Evolutionary conservation across 371 early-diverging fungal species (phyloP), one percentile per base, ranked within the genome.

Genomic region (Saksenaea vasiformis): DNA sequence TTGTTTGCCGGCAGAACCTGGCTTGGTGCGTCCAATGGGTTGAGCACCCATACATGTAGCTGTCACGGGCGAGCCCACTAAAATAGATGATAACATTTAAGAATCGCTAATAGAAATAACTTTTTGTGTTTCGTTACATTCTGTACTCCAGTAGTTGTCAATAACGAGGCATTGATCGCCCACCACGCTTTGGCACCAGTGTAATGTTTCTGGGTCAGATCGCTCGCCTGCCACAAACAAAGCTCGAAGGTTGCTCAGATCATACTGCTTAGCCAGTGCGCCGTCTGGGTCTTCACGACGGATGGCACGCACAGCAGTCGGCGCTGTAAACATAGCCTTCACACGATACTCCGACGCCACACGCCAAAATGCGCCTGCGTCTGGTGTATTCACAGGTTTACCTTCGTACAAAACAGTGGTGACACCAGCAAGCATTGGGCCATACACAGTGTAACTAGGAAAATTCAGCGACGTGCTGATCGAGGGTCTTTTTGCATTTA

Each of bases 91-190:
- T 13, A 5, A 11, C 1, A 11, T 80, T 66, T 68, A 83, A 13
- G 37, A 7, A 36, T 58, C 38, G 2, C 26, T 37, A 19, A 15
- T 0, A 1, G 17, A 15, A 13, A 43, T 4, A n/a, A 34, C 19
- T 1, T 53, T 24, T 44, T 44, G 27, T 31, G 28, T 44, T 43
- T 44, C 39, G 56, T 95, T 95, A 44, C 94, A 90, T 71, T 98
- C 98, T 1, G 98, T 98, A 57, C 95, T 93, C 96, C 96, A 98
- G 76, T 92, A 98, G 60, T 95, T 93, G 72, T 98, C 98, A 51
- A 86, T 83, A 0, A 86, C 84, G 7, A 76, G 77, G 24, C 76
- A 79, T 14, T 65, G 43, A 17, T 77, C 64, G 1, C 80, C 83
- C 34, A 95, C 87, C 34, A 87, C 62, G 28, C 81, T 61, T 13